Conservation (phyloP, 345 rosid genomes). For the Aegle marmelos region DNA sequence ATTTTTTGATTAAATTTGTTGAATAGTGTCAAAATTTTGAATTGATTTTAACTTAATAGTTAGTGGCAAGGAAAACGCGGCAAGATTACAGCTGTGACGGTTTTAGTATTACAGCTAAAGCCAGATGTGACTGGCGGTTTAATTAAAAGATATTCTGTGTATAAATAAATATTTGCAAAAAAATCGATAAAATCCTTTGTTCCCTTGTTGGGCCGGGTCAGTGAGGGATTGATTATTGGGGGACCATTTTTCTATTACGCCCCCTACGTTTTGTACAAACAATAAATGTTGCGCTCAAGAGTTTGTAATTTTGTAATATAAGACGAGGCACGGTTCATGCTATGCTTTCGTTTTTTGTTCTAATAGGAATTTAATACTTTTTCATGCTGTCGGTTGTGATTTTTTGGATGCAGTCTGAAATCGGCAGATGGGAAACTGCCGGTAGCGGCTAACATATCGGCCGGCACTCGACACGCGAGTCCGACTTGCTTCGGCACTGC, state of each 20-base stretch:
- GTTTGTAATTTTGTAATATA: no score
- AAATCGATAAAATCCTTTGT: not conserved
- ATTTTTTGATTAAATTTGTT: not conserved
- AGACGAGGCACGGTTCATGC: no score
- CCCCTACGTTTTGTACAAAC: not conserved
- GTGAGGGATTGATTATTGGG: not conserved
- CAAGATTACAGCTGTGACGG: not conserved
- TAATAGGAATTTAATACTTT: no score
- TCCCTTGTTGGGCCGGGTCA: not conserved
- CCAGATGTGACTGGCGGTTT: not conserved
- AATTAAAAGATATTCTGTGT: not conserved
- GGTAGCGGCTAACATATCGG: conserved; percentile 17
- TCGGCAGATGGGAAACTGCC: conserved; percentile 22
- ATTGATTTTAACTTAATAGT: not conserved
- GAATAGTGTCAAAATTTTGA: not conserved
- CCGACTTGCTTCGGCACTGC: not conserved
- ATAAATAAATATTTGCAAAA: not conserved
- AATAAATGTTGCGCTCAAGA: no score
- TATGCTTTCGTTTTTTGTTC: no score
- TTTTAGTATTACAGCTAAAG: not conserved
- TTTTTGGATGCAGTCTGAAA: conserved; percentile 33
- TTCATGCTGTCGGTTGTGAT: not conserved
- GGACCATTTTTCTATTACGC: not conserved
- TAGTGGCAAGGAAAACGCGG: not conserved
- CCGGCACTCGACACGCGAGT: conserved; percentile 2